Evolutionary conservation across 2,329 filamentous ascomycete species (phyloP).

Genomic region (Neoscytalidium dimidiatum): DNA sequence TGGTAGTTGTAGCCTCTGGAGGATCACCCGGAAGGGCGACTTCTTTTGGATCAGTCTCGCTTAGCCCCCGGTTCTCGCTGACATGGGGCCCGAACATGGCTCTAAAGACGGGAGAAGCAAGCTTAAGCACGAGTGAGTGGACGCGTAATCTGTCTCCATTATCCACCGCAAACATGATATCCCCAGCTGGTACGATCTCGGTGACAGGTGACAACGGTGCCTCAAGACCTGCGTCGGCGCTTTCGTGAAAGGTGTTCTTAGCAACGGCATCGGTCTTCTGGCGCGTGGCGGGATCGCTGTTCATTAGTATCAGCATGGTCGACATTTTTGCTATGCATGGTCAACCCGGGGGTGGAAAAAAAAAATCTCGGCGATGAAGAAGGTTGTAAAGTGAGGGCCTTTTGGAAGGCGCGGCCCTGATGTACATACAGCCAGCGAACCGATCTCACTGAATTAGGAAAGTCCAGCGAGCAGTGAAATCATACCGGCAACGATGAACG

Average conservation of each 20-base stretch:
- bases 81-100: conserved; percentile 23
- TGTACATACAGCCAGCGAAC: too few species aligned
- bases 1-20: neutral
- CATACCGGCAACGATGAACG: too few species aligned
- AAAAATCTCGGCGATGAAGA: too few species aligned
- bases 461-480: too few species aligned
- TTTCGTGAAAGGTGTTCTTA: neutral
- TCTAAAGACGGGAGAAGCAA: conserved; percentile 20
- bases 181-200: neutral
- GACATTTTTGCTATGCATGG: too few species aligned
- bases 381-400: too few species aligned
- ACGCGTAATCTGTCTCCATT: conserved; percentile 17
- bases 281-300: too few species aligned
- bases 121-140: conserved; percentile 8
- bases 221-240: too few species aligned
- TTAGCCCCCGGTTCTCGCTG: conserved; percentile 20
- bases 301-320: too few species aligned
- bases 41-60: neutral
- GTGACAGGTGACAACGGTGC: neutral
- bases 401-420: too few species aligned
- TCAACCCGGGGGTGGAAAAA: too few species aligned
- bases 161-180: conserved; percentile 21
- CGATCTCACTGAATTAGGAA: too few species aligned
- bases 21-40: neutral
- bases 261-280: neutral